Evolutionary conservation across 2,329 filamentous ascomycete species (phyloP).

Genomic region (Claviceps citrina): DNA sequence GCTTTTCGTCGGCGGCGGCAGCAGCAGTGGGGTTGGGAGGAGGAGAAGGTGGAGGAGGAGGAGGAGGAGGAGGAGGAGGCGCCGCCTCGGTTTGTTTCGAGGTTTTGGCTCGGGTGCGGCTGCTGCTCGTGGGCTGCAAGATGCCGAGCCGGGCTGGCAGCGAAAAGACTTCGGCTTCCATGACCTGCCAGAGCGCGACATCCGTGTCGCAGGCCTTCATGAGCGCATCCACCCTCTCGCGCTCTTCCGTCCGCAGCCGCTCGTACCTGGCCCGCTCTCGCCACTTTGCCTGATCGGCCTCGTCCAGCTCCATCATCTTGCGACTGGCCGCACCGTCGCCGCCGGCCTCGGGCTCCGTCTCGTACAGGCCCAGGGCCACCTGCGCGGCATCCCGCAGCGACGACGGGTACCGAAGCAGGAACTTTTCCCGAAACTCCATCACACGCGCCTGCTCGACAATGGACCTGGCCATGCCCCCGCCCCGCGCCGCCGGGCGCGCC

Average conservation of each 20-base stretch:
- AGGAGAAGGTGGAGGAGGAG: no score
- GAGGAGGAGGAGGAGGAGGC: no score
- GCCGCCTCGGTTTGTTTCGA: background rate
- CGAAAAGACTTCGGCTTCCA: constrained; percentile 52
- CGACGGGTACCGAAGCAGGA: constrained; percentile 23
- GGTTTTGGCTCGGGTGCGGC: no score
- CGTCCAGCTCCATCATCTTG: constrained; percentile 16
- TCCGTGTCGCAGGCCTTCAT: constrained; percentile 45
- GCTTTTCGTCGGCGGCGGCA: constrained; percentile 12
- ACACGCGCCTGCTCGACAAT: constrained; percentile 19
- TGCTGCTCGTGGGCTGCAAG: background rate
- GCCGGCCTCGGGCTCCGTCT: constrained; percentile 16
- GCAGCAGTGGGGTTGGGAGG: no score
- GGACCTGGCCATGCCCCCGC: constrained; percentile 12
- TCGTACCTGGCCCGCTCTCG: constrained; percentile 22
- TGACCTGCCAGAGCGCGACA: constrained; percentile 47
- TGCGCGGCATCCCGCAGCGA: constrained; percentile 26
- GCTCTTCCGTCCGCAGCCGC: constrained; percentile 28
- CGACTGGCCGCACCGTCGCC: constrained; percentile 11
- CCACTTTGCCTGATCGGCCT: constrained; percentile 17
- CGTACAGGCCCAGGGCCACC: constrained; percentile 23
- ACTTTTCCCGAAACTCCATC: constrained; percentile 19
- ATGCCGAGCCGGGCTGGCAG: constrained; percentile 42
- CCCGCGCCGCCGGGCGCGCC: background rate
- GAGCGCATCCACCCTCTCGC: constrained; percentile 33